Percentiles rank a stretch among this genome's conserved stretches.
phyloP scores from a whole-genome alignment of 257 asterid genomes.

The Scutellaria galericulata region DNA sequence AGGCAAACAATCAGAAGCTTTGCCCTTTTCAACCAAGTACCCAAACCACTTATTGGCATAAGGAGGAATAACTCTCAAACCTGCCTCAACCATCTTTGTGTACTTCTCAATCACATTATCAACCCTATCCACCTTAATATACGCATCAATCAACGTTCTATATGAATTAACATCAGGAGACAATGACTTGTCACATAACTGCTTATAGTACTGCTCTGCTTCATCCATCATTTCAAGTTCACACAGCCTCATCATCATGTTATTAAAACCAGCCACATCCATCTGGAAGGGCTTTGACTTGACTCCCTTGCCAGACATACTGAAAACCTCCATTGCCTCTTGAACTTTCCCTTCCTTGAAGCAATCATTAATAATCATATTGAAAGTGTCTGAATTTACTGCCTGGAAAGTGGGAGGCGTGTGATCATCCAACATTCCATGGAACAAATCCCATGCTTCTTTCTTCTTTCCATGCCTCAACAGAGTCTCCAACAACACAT shows the following conservation, averaged over 20 bases:
- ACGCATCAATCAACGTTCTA: slow-evolving; percentile 73
- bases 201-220: slow-evolving; percentile 67
- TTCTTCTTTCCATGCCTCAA: slow-evolving; percentile 74
- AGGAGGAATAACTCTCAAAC: slow-evolving; percentile 78
- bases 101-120: slow-evolving; percentile 70
- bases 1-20: slow-evolving; percentile 62
- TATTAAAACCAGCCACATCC: slow-evolving; percentile 88
- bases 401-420: slow-evolving; percentile 90
- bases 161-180: slow-evolving; percentile 79
- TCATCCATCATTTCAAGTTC: slow-evolving; percentile 83
- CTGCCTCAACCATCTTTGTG: slow-evolving; percentile 72
- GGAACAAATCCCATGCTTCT: slow-evolving; percentile 83
- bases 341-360: slow-evolving; percentile 72
- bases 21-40: slow-evolving; percentile 71
- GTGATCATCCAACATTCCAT: slow-evolving; percentile 87
- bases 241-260: slow-evolving; percentile 71
- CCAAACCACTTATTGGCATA: slow-evolving; percentile 82
- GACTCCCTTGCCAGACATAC: slow-evolving; percentile 72
- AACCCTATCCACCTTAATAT: slow-evolving; percentile 57
- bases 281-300: slow-evolving; percentile 84
- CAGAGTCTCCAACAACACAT: slow-evolving; percentile 72
- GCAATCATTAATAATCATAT: slow-evolving; percentile 74
- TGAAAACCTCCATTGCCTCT: slow-evolving; percentile 75
- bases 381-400: slow-evolving; percentile 80
- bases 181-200: slow-evolving; percentile 62